These are phyloP conservation scores for Aristolochia californica DNA, from an alignment of 164 flowering plant species.

Conservation along the genomic window DNA sequence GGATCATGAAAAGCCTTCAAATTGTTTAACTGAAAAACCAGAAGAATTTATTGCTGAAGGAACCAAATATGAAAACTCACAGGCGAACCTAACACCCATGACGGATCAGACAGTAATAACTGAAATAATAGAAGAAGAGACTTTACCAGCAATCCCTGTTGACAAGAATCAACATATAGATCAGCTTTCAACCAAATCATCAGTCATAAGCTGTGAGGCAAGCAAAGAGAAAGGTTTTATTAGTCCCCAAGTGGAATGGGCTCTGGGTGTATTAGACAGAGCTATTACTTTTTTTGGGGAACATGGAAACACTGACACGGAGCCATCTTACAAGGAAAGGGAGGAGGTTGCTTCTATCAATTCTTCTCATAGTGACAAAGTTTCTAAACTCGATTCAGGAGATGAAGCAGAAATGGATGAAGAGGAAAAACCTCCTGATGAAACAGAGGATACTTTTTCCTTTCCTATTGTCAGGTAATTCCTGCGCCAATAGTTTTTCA, in stretches of 20 bases:
- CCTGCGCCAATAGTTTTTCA: background rate
- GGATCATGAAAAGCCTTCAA: background rate
- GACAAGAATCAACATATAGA: background rate
- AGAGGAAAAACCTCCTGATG: slow-evolving; percentile 14
- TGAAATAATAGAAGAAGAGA: slow-evolving; percentile 50
- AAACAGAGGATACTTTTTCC: slow-evolving; percentile 20
- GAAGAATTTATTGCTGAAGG: background rate
- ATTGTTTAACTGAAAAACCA: background rate
- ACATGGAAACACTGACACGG: slow-evolving; percentile 7
- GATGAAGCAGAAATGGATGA: slow-evolving; percentile 10
- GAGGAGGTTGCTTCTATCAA: background rate
- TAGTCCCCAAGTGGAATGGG: slow-evolving; percentile 58
- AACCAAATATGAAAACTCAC: background rate
- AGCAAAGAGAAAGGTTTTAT: slow-evolving; percentile 17
- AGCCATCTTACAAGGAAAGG: background rate
- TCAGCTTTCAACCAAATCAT: background rate
- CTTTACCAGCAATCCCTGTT: slow-evolving; percentile 4
- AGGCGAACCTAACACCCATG: background rate
- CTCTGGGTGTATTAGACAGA: slow-evolving; percentile 50
- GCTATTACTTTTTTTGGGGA: slow-evolving; percentile 38
- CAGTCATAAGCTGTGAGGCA: slow-evolving; percentile 6
- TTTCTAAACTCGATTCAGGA: background rate
- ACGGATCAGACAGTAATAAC: slow-evolving; percentile 6
- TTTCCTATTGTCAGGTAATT: slow-evolving; percentile 32
- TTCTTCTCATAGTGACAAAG: background rate